Percentiles rank a stretch among this genome's conserved stretches.
Evolutionary conservation across 2,329 filamentous ascomycete genomes (phyloP).

Genomic region (Huntiella omanensis): DNA sequence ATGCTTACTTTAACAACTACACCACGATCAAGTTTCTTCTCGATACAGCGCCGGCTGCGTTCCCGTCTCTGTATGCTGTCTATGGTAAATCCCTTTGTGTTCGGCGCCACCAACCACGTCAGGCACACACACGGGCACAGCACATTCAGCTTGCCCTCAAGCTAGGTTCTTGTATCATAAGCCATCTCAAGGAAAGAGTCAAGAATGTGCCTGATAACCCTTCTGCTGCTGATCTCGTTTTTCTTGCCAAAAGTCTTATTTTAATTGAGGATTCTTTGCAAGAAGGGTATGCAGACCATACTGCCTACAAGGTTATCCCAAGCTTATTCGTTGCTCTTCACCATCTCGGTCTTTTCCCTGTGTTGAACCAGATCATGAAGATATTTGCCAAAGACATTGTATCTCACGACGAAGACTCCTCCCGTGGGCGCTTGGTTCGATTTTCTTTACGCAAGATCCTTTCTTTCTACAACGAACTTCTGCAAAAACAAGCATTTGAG

Average conservation of each 20-base stretch:
- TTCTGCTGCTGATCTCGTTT: constrained; percentile 45
- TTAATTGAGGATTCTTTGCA: constrained; percentile 62
- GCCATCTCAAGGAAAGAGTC: constrained; percentile 38
- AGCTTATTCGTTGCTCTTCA: constrained; percentile 78
- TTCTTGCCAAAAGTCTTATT: constrained; percentile 66
- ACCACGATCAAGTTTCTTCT: constrained; percentile 59
- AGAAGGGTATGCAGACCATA: constrained; percentile 27
- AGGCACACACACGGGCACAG: constrained; percentile 35
- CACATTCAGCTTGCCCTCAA: constrained; percentile 41
- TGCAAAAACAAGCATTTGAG: constrained; percentile 6
- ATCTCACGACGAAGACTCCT: constrained; percentile 14
- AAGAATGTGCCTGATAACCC: constrained; percentile 16
- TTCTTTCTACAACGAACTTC: constrained; percentile 41
- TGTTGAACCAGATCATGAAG: constrained; percentile 53
- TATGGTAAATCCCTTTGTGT: constrained; percentile 66
- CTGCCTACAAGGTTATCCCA: constrained; percentile 39
- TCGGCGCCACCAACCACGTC: constrained; percentile 40
- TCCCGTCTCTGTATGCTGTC: constrained; percentile 72
- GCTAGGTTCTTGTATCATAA: constrained; percentile 51
- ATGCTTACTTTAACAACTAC: constrained; percentile 48
- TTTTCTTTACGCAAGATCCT: constrained; percentile 61
- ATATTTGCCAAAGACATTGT: constrained; percentile 42
- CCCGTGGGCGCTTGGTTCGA: not conserved
- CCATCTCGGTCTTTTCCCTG: constrained; percentile 54
- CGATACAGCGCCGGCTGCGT: constrained; percentile 56